Conservation (phyloP, 2,329 filamentous ascomycete species). For the Microdochium bolleyi region DNA sequence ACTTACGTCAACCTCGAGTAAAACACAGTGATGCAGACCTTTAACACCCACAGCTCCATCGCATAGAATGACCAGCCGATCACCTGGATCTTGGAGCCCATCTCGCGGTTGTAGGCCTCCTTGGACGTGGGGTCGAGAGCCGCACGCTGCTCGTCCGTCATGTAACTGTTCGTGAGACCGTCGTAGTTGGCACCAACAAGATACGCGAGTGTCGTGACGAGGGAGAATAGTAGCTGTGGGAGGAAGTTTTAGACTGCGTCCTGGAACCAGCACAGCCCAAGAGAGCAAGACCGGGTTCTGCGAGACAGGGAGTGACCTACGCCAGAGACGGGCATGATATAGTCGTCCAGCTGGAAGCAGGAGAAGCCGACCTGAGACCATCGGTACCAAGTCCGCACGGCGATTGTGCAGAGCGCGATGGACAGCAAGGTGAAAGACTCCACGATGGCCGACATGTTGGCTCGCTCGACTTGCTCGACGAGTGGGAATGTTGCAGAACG, state of each 20-base stretch:
- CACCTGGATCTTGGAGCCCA: conserved; percentile 15
- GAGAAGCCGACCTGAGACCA: conserved; percentile 9
- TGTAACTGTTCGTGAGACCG: conserved; percentile 14
- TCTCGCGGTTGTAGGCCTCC: conserved; percentile 11
- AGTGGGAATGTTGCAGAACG: background rate
- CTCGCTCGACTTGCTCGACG: conserved; percentile 1
- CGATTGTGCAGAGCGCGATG: background rate
- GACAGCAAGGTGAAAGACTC: background rate
- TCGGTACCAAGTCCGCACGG: conserved; percentile 2
- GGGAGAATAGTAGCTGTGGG: conserved; percentile 6
- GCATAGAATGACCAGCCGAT: conserved; percentile 14
- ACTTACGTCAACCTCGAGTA: conserved; percentile 15
- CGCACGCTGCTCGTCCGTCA: conserved; percentile 11
- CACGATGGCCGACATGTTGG: background rate
- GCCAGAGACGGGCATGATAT: conserved; percentile 12
- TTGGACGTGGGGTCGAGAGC: conserved; percentile 7
- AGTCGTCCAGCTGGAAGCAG: conserved; percentile 13
- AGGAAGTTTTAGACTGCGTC: no score
- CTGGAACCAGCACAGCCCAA: no score
- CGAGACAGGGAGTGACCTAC: conserved; percentile 6
- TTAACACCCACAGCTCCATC: conserved; percentile 14
- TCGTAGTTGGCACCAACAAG: conserved; percentile 2
- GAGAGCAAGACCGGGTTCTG: no score
- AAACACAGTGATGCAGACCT: conserved; percentile 15
- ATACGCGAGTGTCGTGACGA: conserved; percentile 5